Percentiles rank a stretch among this genome's conserved stretches.
Evolutionary conservation across 108 stramenopile species (phyloP).

Genomic region (Cyclotella choctawhatcheeana): DNA sequence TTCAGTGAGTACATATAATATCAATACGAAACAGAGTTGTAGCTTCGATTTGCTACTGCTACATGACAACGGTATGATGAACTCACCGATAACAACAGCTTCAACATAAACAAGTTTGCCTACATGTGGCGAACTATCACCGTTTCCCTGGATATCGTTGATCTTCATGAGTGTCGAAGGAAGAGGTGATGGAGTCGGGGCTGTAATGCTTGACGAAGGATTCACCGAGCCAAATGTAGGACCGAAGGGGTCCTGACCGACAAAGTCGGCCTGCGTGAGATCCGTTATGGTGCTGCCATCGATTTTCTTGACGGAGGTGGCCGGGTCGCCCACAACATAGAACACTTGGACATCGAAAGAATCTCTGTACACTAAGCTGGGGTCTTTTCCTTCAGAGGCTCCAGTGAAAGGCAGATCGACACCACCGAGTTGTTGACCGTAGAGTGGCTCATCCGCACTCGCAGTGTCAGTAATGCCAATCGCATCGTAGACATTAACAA

Average conservation of each 20-base stretch:
- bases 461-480: slow-evolving; percentile 7
- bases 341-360: neutral
- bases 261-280: neutral
- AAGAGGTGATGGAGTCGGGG: neutral
- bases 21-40: too few relatives aligned
- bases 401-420: slow-evolving; percentile 10
- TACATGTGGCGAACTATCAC: neutral
- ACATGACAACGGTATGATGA: too few relatives aligned
- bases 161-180: neutral
- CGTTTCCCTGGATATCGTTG: neutral
- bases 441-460: neutral
- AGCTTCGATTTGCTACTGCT: too few relatives aligned
- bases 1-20: neutral
- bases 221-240: slow-evolving; percentile 3
- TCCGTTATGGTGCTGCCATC: neutral
- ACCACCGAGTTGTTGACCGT: slow-evolving; percentile 7
- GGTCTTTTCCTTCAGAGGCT: slow-evolving; percentile 8
- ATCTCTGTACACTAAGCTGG: slow-evolving; percentile 1
- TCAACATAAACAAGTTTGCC: neutral
- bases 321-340: neutral
- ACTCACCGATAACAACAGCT: slow-evolving; percentile 13
- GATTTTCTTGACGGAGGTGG: neutral
- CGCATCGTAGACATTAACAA: slow-evolving; percentile 12
- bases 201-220: slow-evolving; percentile 1
- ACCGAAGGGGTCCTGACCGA: slow-evolving; percentile 1